A percentile compares a stretch with the other conserved stretches of the same genome.
phyloP scores from a whole-genome alignment of 352 stramenopile genomes.

The Phytophthora ramorum region DNA sequence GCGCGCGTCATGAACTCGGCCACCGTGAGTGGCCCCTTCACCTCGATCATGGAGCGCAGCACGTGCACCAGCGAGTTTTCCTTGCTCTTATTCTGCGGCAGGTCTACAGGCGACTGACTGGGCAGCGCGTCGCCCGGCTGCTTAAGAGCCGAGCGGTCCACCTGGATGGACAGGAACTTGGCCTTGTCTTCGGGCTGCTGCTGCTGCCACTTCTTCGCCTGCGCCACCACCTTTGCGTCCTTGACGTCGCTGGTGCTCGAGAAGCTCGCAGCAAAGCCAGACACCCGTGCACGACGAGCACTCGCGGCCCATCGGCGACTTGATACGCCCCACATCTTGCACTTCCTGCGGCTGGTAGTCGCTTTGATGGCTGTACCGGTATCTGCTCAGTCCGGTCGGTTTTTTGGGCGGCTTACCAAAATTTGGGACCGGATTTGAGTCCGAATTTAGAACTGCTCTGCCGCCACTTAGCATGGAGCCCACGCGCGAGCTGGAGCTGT shows the following conservation, averaged over 20 bases:
- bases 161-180: conserved; percentile 65
- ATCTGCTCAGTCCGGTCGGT: too few relatives aligned
- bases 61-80: conserved; percentile 80
- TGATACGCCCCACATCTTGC: conserved; percentile 33
- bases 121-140: conserved; percentile 40
- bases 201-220: conserved; percentile 69
- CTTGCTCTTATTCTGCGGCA: conserved; percentile 51
- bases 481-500: conserved; percentile 46
- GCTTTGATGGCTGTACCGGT: too few relatives aligned
- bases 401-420: too few relatives aligned
- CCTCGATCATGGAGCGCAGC: conserved; percentile 92
- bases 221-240: conserved; percentile 31
- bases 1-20: conserved; percentile 94
- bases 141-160: conserved; percentile 83
- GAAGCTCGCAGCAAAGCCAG: conserved; percentile 9
- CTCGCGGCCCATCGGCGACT: conserved; percentile 19
- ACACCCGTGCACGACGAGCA: conserved; percentile 3
- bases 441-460: conserved; percentile 10
- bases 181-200: conserved; percentile 54
- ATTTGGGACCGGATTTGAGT: too few relatives aligned
- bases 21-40: conserved; percentile 93
- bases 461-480: conserved; percentile 25
- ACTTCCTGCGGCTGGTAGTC: background rate
- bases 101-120: conserved; percentile 34
- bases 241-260: conserved; percentile 8